phyloP scores from a whole-genome alignment of 2,329 filamentous ascomycete species.

The Aspergillus flavus region DNA sequence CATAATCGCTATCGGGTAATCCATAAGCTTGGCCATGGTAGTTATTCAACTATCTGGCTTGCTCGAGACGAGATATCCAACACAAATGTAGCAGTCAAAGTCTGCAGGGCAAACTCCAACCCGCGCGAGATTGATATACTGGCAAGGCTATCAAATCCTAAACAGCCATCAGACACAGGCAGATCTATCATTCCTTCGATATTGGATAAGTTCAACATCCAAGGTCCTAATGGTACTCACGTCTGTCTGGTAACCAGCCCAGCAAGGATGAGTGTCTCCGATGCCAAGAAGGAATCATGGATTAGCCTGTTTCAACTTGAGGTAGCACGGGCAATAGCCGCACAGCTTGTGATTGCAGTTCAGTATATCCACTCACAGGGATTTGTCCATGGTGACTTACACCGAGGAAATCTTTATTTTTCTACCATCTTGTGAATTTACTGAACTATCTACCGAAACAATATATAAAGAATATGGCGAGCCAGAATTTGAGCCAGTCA shows the following conservation, averaged over 20 bases:
- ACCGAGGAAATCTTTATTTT: conserved; percentile 19
- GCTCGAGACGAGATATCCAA: conserved; percentile 25
- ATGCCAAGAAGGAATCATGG: conserved; percentile 15
- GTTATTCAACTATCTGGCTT: conserved; percentile 39
- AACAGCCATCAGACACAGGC: background rate
- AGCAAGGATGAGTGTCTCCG: conserved; percentile 15
- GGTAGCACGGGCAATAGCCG: conserved; percentile 20
- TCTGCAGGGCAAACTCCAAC: conserved; percentile 27
- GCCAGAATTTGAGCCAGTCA: too few relatives aligned
- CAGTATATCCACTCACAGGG: conserved; percentile 30
- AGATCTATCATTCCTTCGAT: conserved; percentile 12
- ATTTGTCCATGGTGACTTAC: conserved; percentile 32
- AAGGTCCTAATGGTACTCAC: conserved; percentile 18
- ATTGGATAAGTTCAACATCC: conserved; percentile 15
- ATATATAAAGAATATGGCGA: too few relatives aligned
- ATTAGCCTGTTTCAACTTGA: conserved; percentile 16
- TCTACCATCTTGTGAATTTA: too few relatives aligned
- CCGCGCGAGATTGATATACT: conserved; percentile 11
- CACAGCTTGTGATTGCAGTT: conserved; percentile 25
- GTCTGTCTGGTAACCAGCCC: conserved; percentile 13
- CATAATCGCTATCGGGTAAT: conserved; percentile 41
- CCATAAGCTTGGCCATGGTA: conserved; percentile 45
- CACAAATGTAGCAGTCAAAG: conserved; percentile 31
- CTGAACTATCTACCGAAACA: too few relatives aligned
- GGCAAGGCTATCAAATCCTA: too few relatives aligned